These are phyloP conservation scores for Schwanniomyces yamadae DNA, from an alignment of 805 yeast species.

Conservation along the genomic window DNA sequence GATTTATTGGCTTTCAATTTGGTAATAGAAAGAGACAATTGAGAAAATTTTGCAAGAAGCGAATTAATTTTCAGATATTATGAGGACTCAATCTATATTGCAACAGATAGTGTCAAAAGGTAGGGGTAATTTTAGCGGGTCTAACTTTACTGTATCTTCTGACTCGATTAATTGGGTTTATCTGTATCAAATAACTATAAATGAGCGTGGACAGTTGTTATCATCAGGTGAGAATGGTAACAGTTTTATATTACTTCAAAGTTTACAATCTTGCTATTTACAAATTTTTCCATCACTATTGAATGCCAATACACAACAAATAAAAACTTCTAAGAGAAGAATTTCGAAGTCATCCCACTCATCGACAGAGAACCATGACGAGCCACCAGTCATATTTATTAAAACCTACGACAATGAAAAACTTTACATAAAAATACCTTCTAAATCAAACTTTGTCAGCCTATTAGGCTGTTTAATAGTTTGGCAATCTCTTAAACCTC, in stretches of 20 bases:
- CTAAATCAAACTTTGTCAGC: constrained; percentile 39
- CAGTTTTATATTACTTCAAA: constrained; percentile 29
- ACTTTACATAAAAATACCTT: constrained; percentile 35
- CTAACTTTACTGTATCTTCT: constrained; percentile 33
- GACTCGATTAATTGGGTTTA: constrained; percentile 39
- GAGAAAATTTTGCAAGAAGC: too few relatives aligned
- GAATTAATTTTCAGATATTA: too few relatives aligned
- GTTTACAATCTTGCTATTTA: constrained; percentile 40
- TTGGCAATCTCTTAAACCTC: constrained; percentile 56
- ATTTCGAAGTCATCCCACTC: constrained; percentile 8
- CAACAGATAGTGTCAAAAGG: constrained; percentile 31
- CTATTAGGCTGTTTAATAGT: constrained; percentile 47
- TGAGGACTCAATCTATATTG: constrained; percentile 24
- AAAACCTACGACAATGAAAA: constrained; percentile 39
- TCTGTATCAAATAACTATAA: constrained; percentile 26
- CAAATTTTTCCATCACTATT: constrained; percentile 31
- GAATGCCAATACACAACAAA: constrained; percentile 6
- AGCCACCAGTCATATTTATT: constrained; percentile 42
- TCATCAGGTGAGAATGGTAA: constrained; percentile 31
- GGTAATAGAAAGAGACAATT: too few relatives aligned
- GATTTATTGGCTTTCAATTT: too few relatives aligned
- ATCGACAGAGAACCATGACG: constrained; percentile 1
- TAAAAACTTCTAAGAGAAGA: constrained; percentile 1
- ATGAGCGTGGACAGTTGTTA: constrained; percentile 33
- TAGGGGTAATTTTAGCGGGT: constrained; percentile 34